Base-by-base conservation (phyloP, 345 rosid genomes). In the Sisymbrium altissimum region DNA sequence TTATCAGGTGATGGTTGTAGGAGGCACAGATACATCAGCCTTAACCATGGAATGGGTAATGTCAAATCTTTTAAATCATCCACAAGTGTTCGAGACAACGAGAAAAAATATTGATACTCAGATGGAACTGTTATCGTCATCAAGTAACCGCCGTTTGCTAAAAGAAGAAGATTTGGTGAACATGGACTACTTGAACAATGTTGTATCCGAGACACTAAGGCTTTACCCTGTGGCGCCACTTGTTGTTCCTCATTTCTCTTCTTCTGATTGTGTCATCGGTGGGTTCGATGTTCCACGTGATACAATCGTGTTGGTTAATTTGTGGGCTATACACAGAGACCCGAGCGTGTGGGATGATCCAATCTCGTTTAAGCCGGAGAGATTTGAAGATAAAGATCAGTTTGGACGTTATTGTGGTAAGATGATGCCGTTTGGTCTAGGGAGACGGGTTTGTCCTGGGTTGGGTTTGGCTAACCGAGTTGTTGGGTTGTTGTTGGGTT, bases 361-460 rank as follows among this genome's bases (percentile, higher is more conserved):
- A 0, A 43, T 58, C 5, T 46, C 73, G 14, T 86, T 84, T 68
- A 84, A 15, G 43, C 89, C 86, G 3, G 85, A 82, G 63, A 81
- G 89, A 61, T 86, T 80, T 54, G 79, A 74, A 46, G 66, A 7
- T 0, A 64, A 4, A 1, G 71, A 73, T 64, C 55, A 59, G n/a
- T 9, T 27, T 25, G 65, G 64, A 57, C 65, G 55, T 15, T 60
- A 44, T 39, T 5, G 6, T 23, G 50, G 53, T 3, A 81, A 81
- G 49, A 30, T 82, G 29, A 35, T 86, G 80, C 80, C 90, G 0
- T 82, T 86, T 29, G 90, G 88, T 44, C 9, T 83, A 35, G 85
- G 86, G 5, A 79, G 85, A 44, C 73, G 86, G 72, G 80, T 77
- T 5, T 84, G 90, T 69, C 86, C 88, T 4, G 88, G 86, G 1